Base-by-base conservation (phyloP, 768 basidiomycete genomes). In the Russula emetica region DNA sequence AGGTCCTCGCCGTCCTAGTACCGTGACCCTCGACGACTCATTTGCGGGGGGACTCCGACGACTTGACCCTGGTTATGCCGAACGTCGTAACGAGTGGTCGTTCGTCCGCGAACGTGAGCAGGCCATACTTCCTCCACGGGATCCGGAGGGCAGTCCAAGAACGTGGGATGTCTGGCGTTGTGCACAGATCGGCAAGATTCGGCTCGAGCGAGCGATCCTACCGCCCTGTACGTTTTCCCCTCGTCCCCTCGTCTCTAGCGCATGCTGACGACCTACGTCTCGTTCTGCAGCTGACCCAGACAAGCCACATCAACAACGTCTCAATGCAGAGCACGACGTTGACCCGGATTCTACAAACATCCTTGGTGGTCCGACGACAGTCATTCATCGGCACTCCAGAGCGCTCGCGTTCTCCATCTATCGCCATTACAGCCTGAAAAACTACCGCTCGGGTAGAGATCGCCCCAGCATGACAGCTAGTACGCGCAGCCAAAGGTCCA, bases 361-460 rank as follows among this genome's bases (percentile, higher is more conserved):
- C 7, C 75, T 73, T 36, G 79, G 79, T 38, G 86, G 88, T 1
- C 88, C 90, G 0, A 76, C 78, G 26, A 79, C 83, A 38, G 85
- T 87, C 59, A 83, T 93, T 36, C 92, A 93, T 74, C 90, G 89
- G 68, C 91, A 93, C 71, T 90, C 91, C 1, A 84, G 87, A 60
- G 87, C 87, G 4, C 75, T 82, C 34, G 91, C 88, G 0, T 92
- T 91, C 74, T 91, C 90, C 0, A 83, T 93, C 54, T 86, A 87
- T 73, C 83, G 91, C 52, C 82, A 83, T 60, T 84, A 87, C 59
- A 73, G 71, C 36, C 71, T 75, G 52, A 71, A 72, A 62, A 66
- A 63, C 63, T 67, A 66, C 45, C 63, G 53, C 14, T 52, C 66
- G 11, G 34, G 62, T 14, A 66, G 62, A 30, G 49, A 52, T 6